Evolutionary conservation across 2,329 filamentous ascomycete species (phyloP).

Genomic region (Hypomyces rosellus): DNA sequence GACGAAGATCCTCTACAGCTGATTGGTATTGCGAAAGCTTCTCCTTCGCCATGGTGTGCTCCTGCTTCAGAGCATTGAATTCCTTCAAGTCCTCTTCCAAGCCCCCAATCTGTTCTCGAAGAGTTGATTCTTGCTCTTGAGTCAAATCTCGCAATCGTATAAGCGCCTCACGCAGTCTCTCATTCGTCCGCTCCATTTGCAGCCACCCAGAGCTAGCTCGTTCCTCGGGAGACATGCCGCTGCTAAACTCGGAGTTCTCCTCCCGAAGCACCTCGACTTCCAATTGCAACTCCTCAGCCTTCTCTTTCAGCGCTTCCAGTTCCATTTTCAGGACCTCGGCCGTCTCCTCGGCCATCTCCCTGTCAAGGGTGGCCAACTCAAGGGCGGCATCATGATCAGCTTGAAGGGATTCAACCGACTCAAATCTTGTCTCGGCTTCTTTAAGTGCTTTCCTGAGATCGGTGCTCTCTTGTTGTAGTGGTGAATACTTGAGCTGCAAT

Average conservation of each 20-base stretch:
- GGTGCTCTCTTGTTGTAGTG: constrained; percentile 71
- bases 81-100: constrained; percentile 70
- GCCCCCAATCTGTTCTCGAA: constrained; percentile 66
- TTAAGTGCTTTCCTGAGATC: constrained; percentile 73
- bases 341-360: constrained; percentile 94
- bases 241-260: constrained; percentile 77
- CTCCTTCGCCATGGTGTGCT: constrained; percentile 64
- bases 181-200: constrained; percentile 86
- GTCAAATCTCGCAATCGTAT: constrained; percentile 80
- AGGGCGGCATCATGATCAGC: constrained; percentile 79
- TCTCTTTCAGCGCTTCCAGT: constrained; percentile 67
- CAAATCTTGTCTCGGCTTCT: constrained; percentile 63
- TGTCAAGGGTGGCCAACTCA: constrained; percentile 82
- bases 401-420: constrained; percentile 63
- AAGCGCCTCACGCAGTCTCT: constrained; percentile 78
- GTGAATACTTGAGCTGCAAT: constrained; percentile 80
- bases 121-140: constrained; percentile 74
- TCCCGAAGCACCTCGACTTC: constrained; percentile 82
- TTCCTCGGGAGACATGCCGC: constrained; percentile 84
- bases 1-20: constrained; percentile 75
- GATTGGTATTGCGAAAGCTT: constrained; percentile 67
- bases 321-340: constrained; percentile 78
- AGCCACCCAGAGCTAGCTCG: constrained; percentile 81
- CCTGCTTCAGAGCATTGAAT: constrained; percentile 57
- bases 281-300: constrained; percentile 75